A percentile compares a stretch with the other conserved stretches of the same genome.
Evolutionary conservation across 129 eudicot species (phyloP).

Genomic region (Silybum marianum): DNA sequence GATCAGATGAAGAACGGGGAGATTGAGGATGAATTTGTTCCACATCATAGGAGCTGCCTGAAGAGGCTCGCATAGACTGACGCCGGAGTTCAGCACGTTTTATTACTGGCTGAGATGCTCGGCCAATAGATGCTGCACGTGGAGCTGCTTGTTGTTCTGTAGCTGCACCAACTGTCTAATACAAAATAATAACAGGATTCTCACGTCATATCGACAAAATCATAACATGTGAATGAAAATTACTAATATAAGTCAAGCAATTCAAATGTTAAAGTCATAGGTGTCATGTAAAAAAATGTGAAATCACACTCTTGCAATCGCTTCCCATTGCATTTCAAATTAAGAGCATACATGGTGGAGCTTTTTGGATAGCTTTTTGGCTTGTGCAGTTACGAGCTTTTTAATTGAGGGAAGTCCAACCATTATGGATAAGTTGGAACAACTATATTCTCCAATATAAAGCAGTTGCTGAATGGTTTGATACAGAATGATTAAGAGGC

Average conservation of each 20-base stretch:
- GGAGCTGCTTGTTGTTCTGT: slow-evolving; percentile 42
- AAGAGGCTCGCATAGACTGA: slow-evolving; percentile 21
- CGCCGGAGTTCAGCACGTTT: slow-evolving; percentile 27
- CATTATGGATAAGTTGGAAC: not conserved
- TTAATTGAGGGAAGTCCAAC: not conserved
- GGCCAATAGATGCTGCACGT: slow-evolving; percentile 36
- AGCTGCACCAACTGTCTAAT: slow-evolving; percentile 64
- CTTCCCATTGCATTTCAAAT: not conserved
- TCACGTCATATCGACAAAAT: slow-evolving; percentile 19
- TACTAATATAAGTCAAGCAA: not conserved
- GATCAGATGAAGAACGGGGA: not conserved
- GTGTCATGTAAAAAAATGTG: not conserved
- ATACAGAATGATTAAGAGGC: too few species aligned
- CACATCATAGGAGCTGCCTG: slow-evolving; percentile 21
- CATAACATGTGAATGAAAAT: not conserved
- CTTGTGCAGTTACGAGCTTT: too few species aligned
- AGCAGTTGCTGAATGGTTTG: too few species aligned
- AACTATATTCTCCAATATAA: not conserved
- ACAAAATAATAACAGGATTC: slow-evolving; percentile 23
- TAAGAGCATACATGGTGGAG: not conserved
- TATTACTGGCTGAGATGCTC: slow-evolving; percentile 37
- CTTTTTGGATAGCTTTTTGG: not conserved
- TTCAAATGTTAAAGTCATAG: not conserved
- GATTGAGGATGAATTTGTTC: slow-evolving; percentile 31
- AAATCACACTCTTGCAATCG: not conserved